phyloP scores from a whole-genome alignment of 768 basidiomycete genomes.

The Xerocomellus intermedius region DNA sequence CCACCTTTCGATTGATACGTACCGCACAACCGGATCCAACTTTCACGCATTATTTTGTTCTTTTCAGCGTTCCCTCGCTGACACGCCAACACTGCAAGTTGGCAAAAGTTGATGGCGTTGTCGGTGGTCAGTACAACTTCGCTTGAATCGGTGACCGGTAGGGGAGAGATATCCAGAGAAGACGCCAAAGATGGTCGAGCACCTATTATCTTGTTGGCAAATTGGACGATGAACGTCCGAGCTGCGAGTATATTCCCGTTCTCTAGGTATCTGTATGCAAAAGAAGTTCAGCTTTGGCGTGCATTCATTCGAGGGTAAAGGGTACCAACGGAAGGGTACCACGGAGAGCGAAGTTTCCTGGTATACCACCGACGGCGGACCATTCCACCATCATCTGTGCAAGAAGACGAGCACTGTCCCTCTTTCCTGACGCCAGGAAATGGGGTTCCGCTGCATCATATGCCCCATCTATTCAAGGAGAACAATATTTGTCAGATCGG shows the following conservation, averaged over 20 bases:
- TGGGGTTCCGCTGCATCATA: conserved; percentile 79
- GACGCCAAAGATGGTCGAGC: conserved; percentile 43
- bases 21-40: conserved; percentile 81
- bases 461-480: conserved; percentile 54
- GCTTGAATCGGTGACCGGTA: conserved; percentile 45
- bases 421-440: conserved; percentile 80
- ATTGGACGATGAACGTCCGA: conserved; percentile 85
- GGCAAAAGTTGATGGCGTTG: conserved; percentile 80
- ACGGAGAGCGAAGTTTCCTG: conserved; percentile 79
- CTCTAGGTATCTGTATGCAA: conserved; percentile 57
- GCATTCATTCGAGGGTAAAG: background rate
- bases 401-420: conserved; percentile 83
- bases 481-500: conserved; percentile 1
- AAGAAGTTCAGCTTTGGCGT: conserved; percentile 4
- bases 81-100: conserved; percentile 84
- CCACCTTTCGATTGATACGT: conserved; percentile 79
- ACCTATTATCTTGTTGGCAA: conserved; percentile 60
- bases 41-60: conserved; percentile 72
- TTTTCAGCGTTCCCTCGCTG: conserved; percentile 82
- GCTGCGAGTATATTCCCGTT: conserved; percentile 93
- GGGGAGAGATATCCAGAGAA: conserved; percentile 40
- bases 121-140: conserved; percentile 78
- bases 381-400: conserved; percentile 88
- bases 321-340: conserved; percentile 73
- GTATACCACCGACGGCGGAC: conserved; percentile 49